These are phyloP conservation scores for Carallia pectinifolia DNA, from an alignment of 345 rosid genomes.

Conservation along the genomic window DNA sequence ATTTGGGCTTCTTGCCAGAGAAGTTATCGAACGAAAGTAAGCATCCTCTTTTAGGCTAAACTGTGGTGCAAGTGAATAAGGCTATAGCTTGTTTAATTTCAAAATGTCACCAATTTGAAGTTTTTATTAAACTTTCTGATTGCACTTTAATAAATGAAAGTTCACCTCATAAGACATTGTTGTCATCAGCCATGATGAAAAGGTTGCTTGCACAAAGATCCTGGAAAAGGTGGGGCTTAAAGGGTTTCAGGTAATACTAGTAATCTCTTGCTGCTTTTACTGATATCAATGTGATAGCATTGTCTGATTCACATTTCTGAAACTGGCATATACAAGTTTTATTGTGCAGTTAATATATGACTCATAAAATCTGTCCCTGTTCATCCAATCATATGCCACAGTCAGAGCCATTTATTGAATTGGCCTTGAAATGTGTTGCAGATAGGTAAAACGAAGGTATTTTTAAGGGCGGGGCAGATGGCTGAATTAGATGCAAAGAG, in stretches of 20 bases:
- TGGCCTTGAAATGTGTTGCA: slow-evolving; percentile 36
- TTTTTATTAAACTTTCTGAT: slow-evolving; percentile 13
- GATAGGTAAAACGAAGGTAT: slow-evolving; percentile 95
- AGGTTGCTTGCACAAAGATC: slow-evolving; percentile 61
- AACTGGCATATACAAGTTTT: neutral
- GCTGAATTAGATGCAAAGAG: slow-evolving; percentile 94
- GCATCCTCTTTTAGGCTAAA: slow-evolving; percentile 24
- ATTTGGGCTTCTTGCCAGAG: slow-evolving; percentile 78
- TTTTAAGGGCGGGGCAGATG: slow-evolving; percentile 98
- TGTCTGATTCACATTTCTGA: slow-evolving; percentile 1
- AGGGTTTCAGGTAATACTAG: slow-evolving; percentile 76
- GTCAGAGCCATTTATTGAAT: slow-evolving; percentile 5
- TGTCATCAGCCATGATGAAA: slow-evolving; percentile 75
- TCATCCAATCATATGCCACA: neutral
- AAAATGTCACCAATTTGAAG: slow-evolving; percentile 2
- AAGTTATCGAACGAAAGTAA: slow-evolving; percentile 78
- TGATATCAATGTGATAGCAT: neutral
- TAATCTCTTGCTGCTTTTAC: slow-evolving; percentile 14
- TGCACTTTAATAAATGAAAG: slow-evolving; percentile 13
- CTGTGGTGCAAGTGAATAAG: slow-evolving; percentile 4
- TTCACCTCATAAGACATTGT: slow-evolving; percentile 22
- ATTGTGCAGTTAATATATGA: neutral
- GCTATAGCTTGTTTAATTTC: neutral
- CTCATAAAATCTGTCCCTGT: neutral
- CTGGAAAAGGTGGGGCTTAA: slow-evolving; percentile 79